Conservation (phyloP, 140 eudicot species). For the Cichorium intybus region DNA sequence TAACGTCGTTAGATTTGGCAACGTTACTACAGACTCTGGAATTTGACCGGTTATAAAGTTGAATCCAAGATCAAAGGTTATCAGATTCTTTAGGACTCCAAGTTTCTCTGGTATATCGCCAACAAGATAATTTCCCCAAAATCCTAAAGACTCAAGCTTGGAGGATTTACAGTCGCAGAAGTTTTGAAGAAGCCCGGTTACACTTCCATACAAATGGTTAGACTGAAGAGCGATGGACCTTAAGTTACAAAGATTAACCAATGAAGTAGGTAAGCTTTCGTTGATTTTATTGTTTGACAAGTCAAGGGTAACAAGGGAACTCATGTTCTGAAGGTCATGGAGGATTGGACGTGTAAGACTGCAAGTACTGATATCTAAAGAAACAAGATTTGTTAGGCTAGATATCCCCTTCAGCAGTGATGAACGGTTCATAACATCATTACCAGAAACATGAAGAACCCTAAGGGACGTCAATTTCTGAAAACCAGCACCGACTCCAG, state of each 20-base stretch:
- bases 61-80: conserved; percentile 16
- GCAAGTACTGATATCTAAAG: conserved; percentile 25
- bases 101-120: conserved; percentile 20
- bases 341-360: conserved; percentile 21
- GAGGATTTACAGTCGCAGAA: neutral
- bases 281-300: conserved; percentile 23
- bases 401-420: conserved; percentile 23
- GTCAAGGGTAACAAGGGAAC: conserved; percentile 33
- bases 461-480: conserved; percentile 16
- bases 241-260: conserved; percentile 33
- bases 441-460: conserved; percentile 17
- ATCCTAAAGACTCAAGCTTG: conserved; percentile 22
- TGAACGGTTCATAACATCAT: conserved; percentile 9
- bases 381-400: conserved; percentile 15
- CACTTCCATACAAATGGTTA: conserved; percentile 33
- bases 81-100: conserved; percentile 24
- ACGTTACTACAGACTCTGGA: conserved; percentile 24
- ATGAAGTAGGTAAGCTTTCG: conserved; percentile 23
- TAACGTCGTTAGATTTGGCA: conserved; percentile 16
- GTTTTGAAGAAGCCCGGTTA: conserved; percentile 31
- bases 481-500: conserved; percentile 17
- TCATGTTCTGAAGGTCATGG: conserved; percentile 23
- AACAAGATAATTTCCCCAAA: conserved; percentile 24
- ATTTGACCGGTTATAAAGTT: conserved; percentile 27
- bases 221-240: conserved; percentile 22